phyloP scores from a whole-genome alignment of 371 early-diverging fungal genomes.

The Apophysomyces variabilis region DNA sequence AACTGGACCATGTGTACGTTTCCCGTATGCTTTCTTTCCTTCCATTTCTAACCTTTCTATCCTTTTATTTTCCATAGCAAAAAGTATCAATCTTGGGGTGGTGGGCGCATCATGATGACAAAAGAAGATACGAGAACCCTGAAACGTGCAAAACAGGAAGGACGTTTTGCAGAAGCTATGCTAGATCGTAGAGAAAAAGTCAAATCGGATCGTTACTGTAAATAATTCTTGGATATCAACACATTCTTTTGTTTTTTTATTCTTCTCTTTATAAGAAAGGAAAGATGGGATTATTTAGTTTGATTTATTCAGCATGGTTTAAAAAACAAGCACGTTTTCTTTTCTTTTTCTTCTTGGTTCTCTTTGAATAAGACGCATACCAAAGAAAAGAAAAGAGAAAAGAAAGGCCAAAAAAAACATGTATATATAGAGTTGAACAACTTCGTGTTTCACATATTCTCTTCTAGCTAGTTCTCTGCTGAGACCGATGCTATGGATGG shows the following conservation, averaged over 20 bases:
- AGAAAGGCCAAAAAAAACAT: not conserved
- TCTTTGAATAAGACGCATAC: too few relatives aligned
- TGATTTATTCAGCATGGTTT: too few relatives aligned
- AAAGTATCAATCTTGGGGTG: slow-evolving; percentile 71
- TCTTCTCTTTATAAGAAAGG: not conserved
- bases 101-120: slow-evolving; percentile 60
- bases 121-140: slow-evolving; percentile 53
- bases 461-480: not conserved
- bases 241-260: not conserved
- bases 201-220: slow-evolving; percentile 87
- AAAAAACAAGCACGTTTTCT: too few relatives aligned
- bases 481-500: not conserved
- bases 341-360: too few relatives aligned
- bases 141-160: slow-evolving; percentile 72
- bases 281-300: not conserved
- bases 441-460: too few relatives aligned
- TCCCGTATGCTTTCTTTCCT: not conserved
- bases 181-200: slow-evolving; percentile 81
- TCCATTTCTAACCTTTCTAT: not conserved
- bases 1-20: slow-evolving; percentile 49
- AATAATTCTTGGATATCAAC: slow-evolving; percentile 43
- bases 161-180: slow-evolving; percentile 76
- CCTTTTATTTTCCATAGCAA: slow-evolving; percentile 29
- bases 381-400: not conserved
- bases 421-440: too few relatives aligned